These are phyloP conservation scores for Penicillium lividum DNA, from an alignment of 495 filamentous ascomycete species.

Conservation along the genomic window DNA sequence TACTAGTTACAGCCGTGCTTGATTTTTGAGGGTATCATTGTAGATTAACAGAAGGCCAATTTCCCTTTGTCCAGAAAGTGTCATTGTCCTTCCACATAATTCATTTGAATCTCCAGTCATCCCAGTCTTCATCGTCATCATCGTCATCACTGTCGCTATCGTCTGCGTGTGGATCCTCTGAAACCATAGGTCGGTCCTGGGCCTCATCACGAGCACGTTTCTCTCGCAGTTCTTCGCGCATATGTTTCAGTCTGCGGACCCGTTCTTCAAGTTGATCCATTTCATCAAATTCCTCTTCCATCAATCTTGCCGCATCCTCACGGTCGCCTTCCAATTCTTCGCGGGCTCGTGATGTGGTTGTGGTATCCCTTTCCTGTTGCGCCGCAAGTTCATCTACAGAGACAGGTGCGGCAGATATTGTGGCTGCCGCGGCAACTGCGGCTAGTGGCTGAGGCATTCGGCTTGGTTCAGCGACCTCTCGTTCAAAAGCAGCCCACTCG, in stretches of 20 bases:
- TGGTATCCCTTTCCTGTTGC: conserved; percentile 59
- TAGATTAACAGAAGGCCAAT: conserved; percentile 32
- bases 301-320: conserved; percentile 76
- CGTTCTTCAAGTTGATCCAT: conserved; percentile 90
- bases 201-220: conserved; percentile 40
- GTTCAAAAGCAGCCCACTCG: conserved; percentile 90
- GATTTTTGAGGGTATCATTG: conserved; percentile 45
- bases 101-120: conserved; percentile 67
- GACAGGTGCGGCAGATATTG: conserved; percentile 69
- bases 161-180: conserved; percentile 25
- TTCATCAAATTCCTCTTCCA: conserved; percentile 90
- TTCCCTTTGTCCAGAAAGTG: conserved; percentile 20
- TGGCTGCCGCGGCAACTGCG: conserved; percentile 40
- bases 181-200: conserved; percentile 30
- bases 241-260: conserved; percentile 73
- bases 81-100: conserved; percentile 14
- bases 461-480: conserved; percentile 68
- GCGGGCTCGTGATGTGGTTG: conserved; percentile 40
- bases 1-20: conserved; percentile 17
- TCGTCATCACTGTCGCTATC: conserved; percentile 38
- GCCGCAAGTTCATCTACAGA: conserved; percentile 72
- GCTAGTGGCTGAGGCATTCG: conserved; percentile 35
- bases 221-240: conserved; percentile 58
- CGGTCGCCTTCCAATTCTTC: conserved; percentile 78
- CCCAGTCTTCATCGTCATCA: conserved; percentile 56